phyloP scores from a whole-genome alignment of 257 asterid genomes.

The Fraxinus quadrangulata region DNA sequence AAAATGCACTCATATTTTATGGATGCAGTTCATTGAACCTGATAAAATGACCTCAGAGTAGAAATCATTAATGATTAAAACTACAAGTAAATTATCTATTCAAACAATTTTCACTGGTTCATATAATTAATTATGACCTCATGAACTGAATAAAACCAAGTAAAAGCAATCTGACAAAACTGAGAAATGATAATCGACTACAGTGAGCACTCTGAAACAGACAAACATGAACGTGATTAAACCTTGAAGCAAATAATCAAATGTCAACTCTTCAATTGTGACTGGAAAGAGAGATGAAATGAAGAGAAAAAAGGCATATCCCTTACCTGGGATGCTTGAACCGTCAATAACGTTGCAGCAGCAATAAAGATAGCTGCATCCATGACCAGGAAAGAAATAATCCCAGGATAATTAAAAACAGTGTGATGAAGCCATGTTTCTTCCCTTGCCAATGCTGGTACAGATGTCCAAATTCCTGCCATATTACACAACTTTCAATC shows the following conservation, averaged over 20 bases:
- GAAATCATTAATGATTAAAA: too few relatives aligned
- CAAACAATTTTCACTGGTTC: background rate
- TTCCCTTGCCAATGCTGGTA: conserved; percentile 49
- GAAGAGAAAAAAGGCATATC: conserved; percentile 18
- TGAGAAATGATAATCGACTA: background rate
- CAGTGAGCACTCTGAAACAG: background rate
- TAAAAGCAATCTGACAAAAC: background rate
- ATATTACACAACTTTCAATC: conserved; percentile 22
- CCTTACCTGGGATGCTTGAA: conserved; percentile 76
- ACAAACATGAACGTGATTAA: background rate
- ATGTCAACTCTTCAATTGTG: conserved; percentile 10
- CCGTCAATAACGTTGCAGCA: conserved; percentile 51
- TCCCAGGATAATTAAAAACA: conserved; percentile 65
- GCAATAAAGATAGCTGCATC: conserved; percentile 68
- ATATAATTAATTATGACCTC: background rate
- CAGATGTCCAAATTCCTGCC: conserved; percentile 79
- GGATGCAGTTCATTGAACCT: too few relatives aligned
- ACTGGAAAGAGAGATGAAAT: conserved; percentile 6
- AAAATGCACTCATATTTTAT: too few relatives aligned
- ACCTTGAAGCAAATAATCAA: background rate
- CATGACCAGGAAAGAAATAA: conserved; percentile 71
- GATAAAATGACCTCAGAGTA: too few relatives aligned
- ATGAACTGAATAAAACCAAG: background rate
- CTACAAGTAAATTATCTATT: too few relatives aligned
- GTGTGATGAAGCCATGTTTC: conserved; percentile 61